phyloP scores from a whole-genome alignment of 345 rosid genomes.

The Moringa oleifera region DNA sequence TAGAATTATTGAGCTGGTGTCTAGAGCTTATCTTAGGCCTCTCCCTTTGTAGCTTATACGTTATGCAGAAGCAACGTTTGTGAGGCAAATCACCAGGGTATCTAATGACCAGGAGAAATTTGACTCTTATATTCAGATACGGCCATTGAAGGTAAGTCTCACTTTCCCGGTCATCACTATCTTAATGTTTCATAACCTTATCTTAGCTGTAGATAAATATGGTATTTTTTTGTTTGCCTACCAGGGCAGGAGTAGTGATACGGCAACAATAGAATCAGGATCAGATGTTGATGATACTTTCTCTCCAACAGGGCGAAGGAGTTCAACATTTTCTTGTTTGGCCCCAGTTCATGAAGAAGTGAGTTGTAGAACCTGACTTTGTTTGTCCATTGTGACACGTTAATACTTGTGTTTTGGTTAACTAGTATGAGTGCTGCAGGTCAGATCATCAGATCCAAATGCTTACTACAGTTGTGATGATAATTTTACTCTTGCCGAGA shows the following conservation, averaged over 20 bases:
- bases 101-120: constrained; percentile 37
- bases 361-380: constrained; percentile 23
- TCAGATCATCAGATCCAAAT: constrained; percentile 42
- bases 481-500: constrained; percentile 31
- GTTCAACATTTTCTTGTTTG: constrained; percentile 37
- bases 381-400: not conserved
- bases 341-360: constrained; percentile 63
- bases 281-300: constrained; percentile 53
- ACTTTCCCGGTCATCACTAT: not conserved
- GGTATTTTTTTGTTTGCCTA: constrained; percentile 9
- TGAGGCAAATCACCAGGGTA: constrained; percentile 55
- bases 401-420: not conserved
- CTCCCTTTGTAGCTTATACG: constrained; percentile 48
- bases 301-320: constrained; percentile 37
- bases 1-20: constrained; percentile 9
- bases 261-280: constrained; percentile 50
- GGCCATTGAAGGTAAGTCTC: constrained; percentile 45
- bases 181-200: not conserved
- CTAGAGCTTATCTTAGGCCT: constrained; percentile 18
- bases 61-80: constrained; percentile 51
- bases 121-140: constrained; percentile 44
- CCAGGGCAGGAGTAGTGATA: constrained; percentile 55
- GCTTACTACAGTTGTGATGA: constrained; percentile 73
- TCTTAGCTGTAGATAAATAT: constrained; percentile 7
- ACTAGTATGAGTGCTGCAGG: constrained; percentile 33